Base-by-base conservation (phyloP, 2,329 filamentous ascomycete genomes). In the Talaromyces islandicus region DNA sequence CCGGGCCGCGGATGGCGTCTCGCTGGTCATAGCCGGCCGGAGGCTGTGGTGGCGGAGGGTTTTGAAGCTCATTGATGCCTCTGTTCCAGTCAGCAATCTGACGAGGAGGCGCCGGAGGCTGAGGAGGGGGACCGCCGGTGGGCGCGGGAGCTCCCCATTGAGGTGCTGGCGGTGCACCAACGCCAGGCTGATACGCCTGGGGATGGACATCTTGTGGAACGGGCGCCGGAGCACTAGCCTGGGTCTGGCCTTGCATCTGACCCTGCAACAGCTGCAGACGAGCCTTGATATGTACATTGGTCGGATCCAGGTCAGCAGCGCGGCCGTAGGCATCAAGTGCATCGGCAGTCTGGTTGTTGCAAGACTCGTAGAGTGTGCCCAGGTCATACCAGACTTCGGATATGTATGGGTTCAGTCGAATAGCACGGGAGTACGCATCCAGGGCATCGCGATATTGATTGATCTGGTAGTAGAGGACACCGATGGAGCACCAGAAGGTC, bases 381-480 rank as follows among this genome's bases (percentile, higher is more conserved):
- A 99, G 81, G 75, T 99, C 94, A 75, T 97, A 99, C 94, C 94
- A 99, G 56, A 99, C 94, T 75, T 99, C 94, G 1, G 92, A 97
- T 65, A 99, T 97, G 80, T 96, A 97, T 5, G 94, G 94, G 73
- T 97, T 99, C 68, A 99, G 78, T 59, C 94, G 89, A 69, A 97
- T 99, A 53, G 94, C 94, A 62, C 94, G 90, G 63, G 92, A 97
- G 77, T 97, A 99, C 43, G 94, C 94, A 79, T 99, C 94, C 57
- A 99, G 84, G 3, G 94, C 94, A 80, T 99, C 94, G 61, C 94
- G 88, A 78, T 99, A 99, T 79, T 99, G 94, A 77, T 97, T 99
- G 80, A 99, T 99, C 78, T 97, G 94, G 78, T 97, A 99, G 76
- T 99, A 99, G 62, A 99, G 83, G 17, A 99, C 94, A 73, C 94